Evolutionary conservation across 2,329 filamentous ascomycete genomes (phyloP), one percentile per base, ranked within the genome.

Genomic region (Phoma sp.): DNA sequence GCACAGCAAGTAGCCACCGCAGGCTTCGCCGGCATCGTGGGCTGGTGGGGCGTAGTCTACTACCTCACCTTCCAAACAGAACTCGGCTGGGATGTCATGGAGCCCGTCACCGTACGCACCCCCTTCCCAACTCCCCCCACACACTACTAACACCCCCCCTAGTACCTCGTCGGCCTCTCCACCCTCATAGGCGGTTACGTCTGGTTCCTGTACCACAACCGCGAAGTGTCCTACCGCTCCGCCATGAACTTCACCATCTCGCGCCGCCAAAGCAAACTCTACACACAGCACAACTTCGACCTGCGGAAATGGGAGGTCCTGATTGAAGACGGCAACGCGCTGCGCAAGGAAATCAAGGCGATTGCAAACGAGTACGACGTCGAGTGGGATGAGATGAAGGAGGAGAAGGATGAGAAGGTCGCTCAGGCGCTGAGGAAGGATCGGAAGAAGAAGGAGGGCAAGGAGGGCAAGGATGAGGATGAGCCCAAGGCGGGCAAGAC

Each of bases 131-230:
- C 35, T 29, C n/a, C 40, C 35, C 4, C 31, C 37, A n/a, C 32
- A 9, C 12, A 8, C 31, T 35, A 2, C 40, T 50, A 43, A 44
- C 17, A 12, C 35, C 38, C 15, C 25, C 38, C 10, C 24, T 5
- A 74, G 31, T 96, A 96, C 70, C 85, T 96, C 15, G 92, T 90
- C 2, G 90, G 92, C n/a, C 81, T 97, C 61, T 86, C 88, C 0
- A 92, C 90, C 12, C 85, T 96, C 68, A 96, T 96, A 79, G 88
- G 88, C 7, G 93, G 92, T 63, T 97, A 97, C 69, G 81, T 96
- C 49, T 97, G 92, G 91, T 96, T 97, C 73, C 79, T 96, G 12
- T 96, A 93, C 76, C 91, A 96, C 78, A 96, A 93, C 77, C 86
- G 90, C 19, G 92, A 96, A 76, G 87, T 96, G 10, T 91, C 86